A percentile compares a stretch with the other conserved stretches of the same genome.
Evolutionary conservation across 768 basidiomycete species (phyloP).

Genomic region (Collybia nuda): DNA sequence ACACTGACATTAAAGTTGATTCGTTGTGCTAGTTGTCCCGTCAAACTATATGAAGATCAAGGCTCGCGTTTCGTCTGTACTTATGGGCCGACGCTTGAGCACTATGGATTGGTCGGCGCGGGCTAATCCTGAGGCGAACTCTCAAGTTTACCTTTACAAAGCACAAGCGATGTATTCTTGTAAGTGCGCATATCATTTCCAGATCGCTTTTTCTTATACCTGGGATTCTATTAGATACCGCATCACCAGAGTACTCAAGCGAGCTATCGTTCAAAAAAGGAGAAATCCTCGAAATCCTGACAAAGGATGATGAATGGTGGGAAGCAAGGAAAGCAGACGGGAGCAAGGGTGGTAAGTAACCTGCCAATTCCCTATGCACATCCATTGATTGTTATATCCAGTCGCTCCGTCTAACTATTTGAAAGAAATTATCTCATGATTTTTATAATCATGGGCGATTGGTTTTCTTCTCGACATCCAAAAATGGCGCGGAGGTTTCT

Average conservation of each 20-base stretch:
- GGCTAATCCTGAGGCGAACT: background rate
- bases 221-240: conserved; percentile 50
- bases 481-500: too few relatives aligned
- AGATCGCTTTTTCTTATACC: too few relatives aligned
- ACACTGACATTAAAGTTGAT: background rate
- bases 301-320: conserved; percentile 82
- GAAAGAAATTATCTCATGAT: background rate
- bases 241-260: conserved; percentile 74
- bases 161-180: background rate
- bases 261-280: conserved; percentile 85
- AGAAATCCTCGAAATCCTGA: conserved; percentile 77
- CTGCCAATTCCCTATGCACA: background rate
- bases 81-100: background rate
- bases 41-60: conserved; percentile 34
- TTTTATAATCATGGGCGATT: too few relatives aligned
- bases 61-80: too few relatives aligned
- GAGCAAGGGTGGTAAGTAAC: conserved; percentile 53
- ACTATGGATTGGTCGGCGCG: too few relatives aligned
- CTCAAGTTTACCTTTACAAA: background rate
- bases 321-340: conserved; percentile 69
- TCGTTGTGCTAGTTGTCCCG: conserved; percentile 27
- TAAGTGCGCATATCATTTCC: background rate
- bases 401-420: conserved; percentile 44
- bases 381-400: conserved; percentile 5
- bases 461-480: too few relatives aligned